Percentiles rank a stretch among this genome's conserved stretches.
phyloP scores from a whole-genome alignment of 2,329 filamentous ascomycete genomes.

The Aspergillus puulaauensis region DNA sequence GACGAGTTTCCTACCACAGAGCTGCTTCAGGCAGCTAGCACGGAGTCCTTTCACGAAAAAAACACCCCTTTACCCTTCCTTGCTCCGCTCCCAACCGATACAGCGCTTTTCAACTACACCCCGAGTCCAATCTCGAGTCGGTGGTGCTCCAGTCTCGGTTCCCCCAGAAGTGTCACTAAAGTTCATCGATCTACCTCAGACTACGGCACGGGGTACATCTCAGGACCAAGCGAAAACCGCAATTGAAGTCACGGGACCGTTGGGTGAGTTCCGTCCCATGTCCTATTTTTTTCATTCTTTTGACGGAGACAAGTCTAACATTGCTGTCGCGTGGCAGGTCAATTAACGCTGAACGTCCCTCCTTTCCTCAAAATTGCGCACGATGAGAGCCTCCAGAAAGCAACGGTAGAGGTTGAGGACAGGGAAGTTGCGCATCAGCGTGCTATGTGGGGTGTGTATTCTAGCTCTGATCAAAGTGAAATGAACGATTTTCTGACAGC shows the following conservation, averaged over 20 bases:
- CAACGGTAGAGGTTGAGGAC: constrained; percentile 70
- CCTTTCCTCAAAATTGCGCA: constrained; percentile 72
- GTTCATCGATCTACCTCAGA: constrained; percentile 62
- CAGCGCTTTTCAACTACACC: constrained; percentile 72
- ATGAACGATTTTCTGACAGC: constrained; percentile 18
- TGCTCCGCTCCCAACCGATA: constrained; percentile 48
- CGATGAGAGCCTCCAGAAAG: constrained; percentile 63
- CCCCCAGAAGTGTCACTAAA: constrained; percentile 79
- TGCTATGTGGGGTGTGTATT: constrained; percentile 86
- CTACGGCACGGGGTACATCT: constrained; percentile 60
- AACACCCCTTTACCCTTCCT: constrained; percentile 69
- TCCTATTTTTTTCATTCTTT: not conserved
- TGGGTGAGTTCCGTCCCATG: constrained; percentile 54
- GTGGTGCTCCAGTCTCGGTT: constrained; percentile 74
- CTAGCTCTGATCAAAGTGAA: not conserved
- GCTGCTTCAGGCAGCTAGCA: constrained; percentile 59
- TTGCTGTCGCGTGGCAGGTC: constrained; percentile 50
- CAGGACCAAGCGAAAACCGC: constrained; percentile 61
- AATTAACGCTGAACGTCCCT: constrained; percentile 75
- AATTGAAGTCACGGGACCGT: constrained; percentile 75
- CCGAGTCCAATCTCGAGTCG: constrained; percentile 74
- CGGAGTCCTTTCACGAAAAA: constrained; percentile 47
- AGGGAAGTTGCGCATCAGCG: constrained; percentile 69
- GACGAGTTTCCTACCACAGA: constrained; percentile 64
- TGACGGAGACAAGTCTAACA: constrained; percentile 9